These are phyloP conservation scores for Picochlorum costavermella DNA, from an alignment of 139 green algal genomes.

Conservation along the genomic window DNA sequence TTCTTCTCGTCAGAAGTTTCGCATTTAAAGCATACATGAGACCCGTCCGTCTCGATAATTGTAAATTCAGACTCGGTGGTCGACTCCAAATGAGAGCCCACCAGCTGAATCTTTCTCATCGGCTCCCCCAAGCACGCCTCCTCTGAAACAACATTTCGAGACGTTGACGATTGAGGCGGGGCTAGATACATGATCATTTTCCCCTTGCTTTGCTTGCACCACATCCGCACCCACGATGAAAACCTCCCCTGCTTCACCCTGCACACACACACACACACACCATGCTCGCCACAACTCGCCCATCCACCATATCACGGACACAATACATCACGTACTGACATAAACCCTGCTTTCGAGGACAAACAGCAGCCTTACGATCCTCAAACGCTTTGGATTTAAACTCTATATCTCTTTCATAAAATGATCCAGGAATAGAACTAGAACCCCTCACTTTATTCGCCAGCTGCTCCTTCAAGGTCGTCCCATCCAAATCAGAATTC, in stretches of 20 bases:
- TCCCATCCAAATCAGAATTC: constrained; percentile 2
- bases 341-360: background rate
- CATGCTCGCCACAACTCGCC: too few relatives aligned
- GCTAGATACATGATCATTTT: background rate
- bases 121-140: background rate
- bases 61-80: background rate
- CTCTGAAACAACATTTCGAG: background rate
- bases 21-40: background rate
- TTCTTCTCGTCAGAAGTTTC: constrained; percentile 4
- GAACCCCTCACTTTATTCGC: background rate
- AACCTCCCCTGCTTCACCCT: constrained; percentile 9
- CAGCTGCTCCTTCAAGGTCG: constrained; percentile 13
- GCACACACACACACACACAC: background rate
- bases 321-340: background rate
- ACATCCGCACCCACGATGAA: constrained; percentile 4
- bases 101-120: constrained; percentile 10
- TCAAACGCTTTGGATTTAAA: constrained; percentile 14
- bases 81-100: constrained; percentile 17
- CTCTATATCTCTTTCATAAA: constrained; percentile 16
- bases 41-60: background rate
- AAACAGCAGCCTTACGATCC: background rate
- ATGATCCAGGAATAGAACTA: constrained; percentile 17
- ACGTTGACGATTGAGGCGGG: background rate
- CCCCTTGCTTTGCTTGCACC: background rate
- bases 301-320: background rate